A percentile compares a stretch with the other conserved stretches of the same genome.
Conservation (phyloP, 345 rosid species). For the Leavenworthia alabamica region DNA sequence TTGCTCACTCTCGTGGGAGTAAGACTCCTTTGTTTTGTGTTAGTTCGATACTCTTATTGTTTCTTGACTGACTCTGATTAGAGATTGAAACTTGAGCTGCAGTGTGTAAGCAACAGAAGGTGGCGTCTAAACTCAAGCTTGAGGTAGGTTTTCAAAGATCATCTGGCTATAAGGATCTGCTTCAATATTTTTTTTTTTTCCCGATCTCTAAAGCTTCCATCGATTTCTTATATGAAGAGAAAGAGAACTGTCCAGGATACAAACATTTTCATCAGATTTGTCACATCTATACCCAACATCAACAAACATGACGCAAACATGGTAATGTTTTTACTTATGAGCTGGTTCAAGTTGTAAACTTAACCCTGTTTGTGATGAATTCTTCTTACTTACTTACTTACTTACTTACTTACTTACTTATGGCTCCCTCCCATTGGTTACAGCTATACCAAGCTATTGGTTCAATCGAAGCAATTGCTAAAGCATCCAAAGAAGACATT, state of each 20-base stretch:
- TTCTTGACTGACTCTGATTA: not conserved
- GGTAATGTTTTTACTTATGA: conserved; percentile 37
- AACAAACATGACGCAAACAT: conserved; percentile 74
- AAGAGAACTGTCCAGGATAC: conserved; percentile 50
- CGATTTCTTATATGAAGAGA: conserved; percentile 44
- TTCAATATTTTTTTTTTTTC: not conserved
- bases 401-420: not conserved
- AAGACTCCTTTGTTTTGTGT: conserved; percentile 6
- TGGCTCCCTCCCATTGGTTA: conserved; percentile 14
- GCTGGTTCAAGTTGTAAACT: not conserved
- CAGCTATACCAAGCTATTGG: conserved; percentile 91
- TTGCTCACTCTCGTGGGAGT: conserved; percentile 87
- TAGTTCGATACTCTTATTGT: not conserved
- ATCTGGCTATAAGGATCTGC: not conserved
- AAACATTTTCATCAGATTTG: conserved; percentile 50
- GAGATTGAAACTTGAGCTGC: conserved; percentile 23
- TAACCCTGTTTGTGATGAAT: not conserved
- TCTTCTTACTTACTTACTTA: no score
- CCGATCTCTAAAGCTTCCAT: not conserved
- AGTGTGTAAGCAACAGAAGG: conserved; percentile 79
- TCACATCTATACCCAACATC: conserved; percentile 78
- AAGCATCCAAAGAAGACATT: conserved; percentile 67
- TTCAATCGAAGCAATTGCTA: conserved; percentile 75
- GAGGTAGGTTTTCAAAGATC: conserved; percentile 54
- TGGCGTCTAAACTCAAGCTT: conserved; percentile 50